These are phyloP conservation scores for Mycena pura DNA, from an alignment of 768 basidiomycete genomes.

Conservation along the genomic window DNA sequence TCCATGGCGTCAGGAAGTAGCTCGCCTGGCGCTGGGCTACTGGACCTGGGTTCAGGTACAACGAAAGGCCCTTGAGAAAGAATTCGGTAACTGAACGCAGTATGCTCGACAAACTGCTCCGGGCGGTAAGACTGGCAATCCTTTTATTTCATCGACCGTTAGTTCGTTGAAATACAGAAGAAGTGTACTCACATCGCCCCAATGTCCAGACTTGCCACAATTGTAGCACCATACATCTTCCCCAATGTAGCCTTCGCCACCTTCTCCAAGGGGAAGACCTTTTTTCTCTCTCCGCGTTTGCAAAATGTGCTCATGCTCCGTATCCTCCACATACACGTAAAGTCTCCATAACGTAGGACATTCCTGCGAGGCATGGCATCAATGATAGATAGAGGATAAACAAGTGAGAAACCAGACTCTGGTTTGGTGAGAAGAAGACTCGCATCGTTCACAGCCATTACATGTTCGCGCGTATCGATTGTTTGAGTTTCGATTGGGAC, in stretches of 20 bases:
- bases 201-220: constrained; percentile 75
- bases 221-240: constrained; percentile 83
- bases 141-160: constrained; percentile 40
- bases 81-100: constrained; percentile 74
- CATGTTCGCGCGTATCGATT: constrained; percentile 48
- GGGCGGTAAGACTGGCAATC: constrained; percentile 59
- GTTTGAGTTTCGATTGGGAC: constrained; percentile 63
- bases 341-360: constrained; percentile 85
- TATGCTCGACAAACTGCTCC: constrained; percentile 57
- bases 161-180: neutral
- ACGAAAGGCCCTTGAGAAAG: constrained; percentile 71
- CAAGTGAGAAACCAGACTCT: constrained; percentile 53
- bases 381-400: neutral
- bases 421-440: constrained; percentile 64
- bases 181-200: constrained; percentile 70
- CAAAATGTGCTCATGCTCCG: constrained; percentile 54
- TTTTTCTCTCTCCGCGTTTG: constrained; percentile 56
- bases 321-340: constrained; percentile 72
- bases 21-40: constrained; percentile 47
- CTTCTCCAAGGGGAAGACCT: constrained; percentile 60
- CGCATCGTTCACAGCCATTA: constrained; percentile 67
- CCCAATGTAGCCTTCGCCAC: constrained; percentile 82
- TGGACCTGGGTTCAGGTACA: constrained; percentile 42
- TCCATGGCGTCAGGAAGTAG: too few species aligned
- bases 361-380: constrained; percentile 55